Conservation (phyloP, 1,139 yeast species). For the Pichia sp. region DNA sequence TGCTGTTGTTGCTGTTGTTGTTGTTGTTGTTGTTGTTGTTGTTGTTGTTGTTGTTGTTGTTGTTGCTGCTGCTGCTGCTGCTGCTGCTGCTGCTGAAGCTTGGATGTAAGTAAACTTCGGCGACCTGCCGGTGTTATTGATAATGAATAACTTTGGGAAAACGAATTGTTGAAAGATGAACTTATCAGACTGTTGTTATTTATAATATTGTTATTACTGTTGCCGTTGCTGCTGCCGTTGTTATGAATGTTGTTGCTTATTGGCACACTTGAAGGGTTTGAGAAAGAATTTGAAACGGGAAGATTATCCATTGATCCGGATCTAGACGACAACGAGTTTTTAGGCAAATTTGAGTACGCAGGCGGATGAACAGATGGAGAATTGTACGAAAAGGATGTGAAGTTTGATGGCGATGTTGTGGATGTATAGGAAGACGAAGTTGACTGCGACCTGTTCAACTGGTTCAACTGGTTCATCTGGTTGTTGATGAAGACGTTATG, state of each 20-base stretch:
- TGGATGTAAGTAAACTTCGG: slow-evolving; percentile 28
- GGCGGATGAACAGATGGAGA: slow-evolving; percentile 29
- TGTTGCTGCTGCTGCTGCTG: slow-evolving; percentile 8
- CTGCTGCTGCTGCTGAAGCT: slow-evolving; percentile 16
- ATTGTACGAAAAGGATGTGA: slow-evolving; percentile 20
- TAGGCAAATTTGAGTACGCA: slow-evolving; percentile 17
- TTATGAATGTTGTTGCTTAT: not conserved
- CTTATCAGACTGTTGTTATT: not conserved
- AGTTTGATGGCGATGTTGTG: slow-evolving; percentile 31
- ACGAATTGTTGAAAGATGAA: not conserved
- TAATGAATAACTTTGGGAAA: slow-evolving; percentile 21
- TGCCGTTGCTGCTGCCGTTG: slow-evolving; percentile 8
- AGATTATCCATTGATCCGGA: slow-evolving; percentile 23
- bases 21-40: slow-evolving; percentile 7
- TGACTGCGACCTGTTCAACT: slow-evolving; percentile 6
- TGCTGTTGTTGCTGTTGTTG: not conserved
- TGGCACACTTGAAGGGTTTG: not conserved
- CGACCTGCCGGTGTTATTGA: slow-evolving; percentile 25
- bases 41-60: slow-evolving; percentile 9
- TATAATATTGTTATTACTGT: not conserved
- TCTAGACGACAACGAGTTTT: slow-evolving; percentile 23
- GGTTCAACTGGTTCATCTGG: slow-evolving; percentile 12
- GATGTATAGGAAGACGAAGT: slow-evolving; percentile 25
- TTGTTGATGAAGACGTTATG: slow-evolving; percentile 4
- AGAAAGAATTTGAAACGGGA: not conserved